Conservation (phyloP, 2,329 filamentous ascomycete species). For the Pezicula neosporulosa region DNA sequence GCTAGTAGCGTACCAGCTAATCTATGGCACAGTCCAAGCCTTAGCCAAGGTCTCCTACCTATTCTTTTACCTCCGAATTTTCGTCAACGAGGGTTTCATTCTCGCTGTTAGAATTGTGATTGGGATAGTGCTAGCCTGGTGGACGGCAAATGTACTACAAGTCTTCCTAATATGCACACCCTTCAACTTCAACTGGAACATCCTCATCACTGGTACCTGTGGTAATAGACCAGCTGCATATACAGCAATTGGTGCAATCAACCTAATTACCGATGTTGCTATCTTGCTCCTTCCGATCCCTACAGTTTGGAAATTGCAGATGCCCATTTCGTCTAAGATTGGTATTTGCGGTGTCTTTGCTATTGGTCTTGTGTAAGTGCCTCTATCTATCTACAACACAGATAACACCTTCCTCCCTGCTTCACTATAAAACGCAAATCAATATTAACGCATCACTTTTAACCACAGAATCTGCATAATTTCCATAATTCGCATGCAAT, state of each 20-base stretch:
- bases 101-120: background rate
- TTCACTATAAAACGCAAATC: background rate
- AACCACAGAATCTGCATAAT: slow-evolving; percentile 18
- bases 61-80: slow-evolving; percentile 2
- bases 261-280: slow-evolving; percentile 42
- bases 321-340: slow-evolving; percentile 37
- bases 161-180: slow-evolving; percentile 24
- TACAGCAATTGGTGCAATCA: slow-evolving; percentile 38
- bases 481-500: slow-evolving; percentile 19
- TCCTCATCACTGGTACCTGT: slow-evolving; percentile 28
- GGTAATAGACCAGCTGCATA: slow-evolving; percentile 34
- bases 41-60: slow-evolving; percentile 2
- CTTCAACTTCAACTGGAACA: slow-evolving; percentile 21
- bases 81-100: background rate
- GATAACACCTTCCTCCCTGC: too few species aligned
- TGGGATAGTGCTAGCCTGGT: slow-evolving; percentile 15
- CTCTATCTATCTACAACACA: background rate
- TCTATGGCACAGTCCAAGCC: background rate
- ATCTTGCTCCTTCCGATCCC: slow-evolving; percentile 44
- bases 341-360: slow-evolving; percentile 39
- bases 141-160: slow-evolving; percentile 7
- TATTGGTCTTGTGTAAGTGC: slow-evolving; percentile 38
- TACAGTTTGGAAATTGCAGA: slow-evolving; percentile 41
- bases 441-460: background rate
- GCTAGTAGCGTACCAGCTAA: background rate